A percentile compares a stretch with the other conserved stretches of the same genome.
phyloP scores from a whole-genome alignment of 352 stramenopile species.

The Pythium volutum region DNA sequence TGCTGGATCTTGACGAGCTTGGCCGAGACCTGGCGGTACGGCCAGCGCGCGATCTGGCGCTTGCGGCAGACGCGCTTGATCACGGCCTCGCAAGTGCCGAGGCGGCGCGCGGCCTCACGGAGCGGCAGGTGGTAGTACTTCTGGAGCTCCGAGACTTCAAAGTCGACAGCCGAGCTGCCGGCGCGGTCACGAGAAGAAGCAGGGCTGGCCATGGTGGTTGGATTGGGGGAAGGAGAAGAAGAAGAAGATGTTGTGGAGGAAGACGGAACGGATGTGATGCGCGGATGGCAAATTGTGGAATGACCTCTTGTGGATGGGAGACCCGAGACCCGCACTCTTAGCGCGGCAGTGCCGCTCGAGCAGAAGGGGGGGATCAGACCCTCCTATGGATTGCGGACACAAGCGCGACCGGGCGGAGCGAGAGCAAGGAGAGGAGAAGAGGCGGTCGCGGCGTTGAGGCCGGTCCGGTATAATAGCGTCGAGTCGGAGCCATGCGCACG shows the following conservation, averaged over 20 bases:
- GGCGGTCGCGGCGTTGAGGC: not conserved
- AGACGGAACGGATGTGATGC: constrained; percentile 9
- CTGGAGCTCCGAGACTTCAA: constrained; percentile 75
- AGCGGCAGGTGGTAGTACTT: constrained; percentile 86
- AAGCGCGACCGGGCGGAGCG: not conserved
- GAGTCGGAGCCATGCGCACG: constrained; percentile 7
- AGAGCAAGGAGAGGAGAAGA: not conserved
- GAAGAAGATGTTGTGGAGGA: constrained; percentile 5
- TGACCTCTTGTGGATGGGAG: constrained; percentile 13
- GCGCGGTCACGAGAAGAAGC: constrained; percentile 22
- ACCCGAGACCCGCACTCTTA: not conserved
- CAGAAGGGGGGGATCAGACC: too few relatives aligned
- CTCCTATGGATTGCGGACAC: constrained; percentile 18
- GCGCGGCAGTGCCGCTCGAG: not conserved
- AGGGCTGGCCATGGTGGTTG: not conserved
- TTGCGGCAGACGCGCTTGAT: constrained; percentile 82
- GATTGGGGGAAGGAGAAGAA: not conserved
- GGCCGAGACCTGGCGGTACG: constrained; percentile 81
- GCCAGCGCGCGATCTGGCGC: constrained; percentile 79
- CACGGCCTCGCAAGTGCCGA: constrained; percentile 76
- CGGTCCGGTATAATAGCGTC: not conserved
- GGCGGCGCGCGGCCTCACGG: constrained; percentile 63
- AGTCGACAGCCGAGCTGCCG: constrained; percentile 60
- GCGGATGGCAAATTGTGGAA: constrained; percentile 24
- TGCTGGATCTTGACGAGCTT: constrained; percentile 87